phyloP scores from a whole-genome alignment of 306 rosid species.

The Castanospermum australe region DNA sequence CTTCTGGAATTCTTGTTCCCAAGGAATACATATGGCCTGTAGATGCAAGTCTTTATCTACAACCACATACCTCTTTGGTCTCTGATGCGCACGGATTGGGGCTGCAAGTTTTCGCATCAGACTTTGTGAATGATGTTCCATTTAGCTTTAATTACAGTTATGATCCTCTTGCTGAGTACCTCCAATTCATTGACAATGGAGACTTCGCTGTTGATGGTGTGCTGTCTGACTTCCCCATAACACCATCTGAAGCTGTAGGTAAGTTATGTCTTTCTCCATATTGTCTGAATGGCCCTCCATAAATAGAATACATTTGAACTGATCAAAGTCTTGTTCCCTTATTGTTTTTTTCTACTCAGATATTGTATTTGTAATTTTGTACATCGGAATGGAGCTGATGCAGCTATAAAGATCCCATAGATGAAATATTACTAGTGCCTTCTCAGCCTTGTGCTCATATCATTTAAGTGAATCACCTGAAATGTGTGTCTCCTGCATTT shows the following conservation, averaged over 20 bases:
- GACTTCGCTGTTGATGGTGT: slow-evolving; percentile 81
- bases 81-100: slow-evolving; percentile 69
- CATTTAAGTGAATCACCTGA: neutral
- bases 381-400: neutral
- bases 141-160: slow-evolving; percentile 66
- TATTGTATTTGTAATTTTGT: neutral
- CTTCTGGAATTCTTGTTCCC: slow-evolving; percentile 84
- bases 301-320: neutral
- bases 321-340: neutral
- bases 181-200: slow-evolving; percentile 66
- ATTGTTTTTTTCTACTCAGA: neutral
- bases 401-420: neutral
- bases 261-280: slow-evolving; percentile 22
- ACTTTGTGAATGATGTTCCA: slow-evolving; percentile 53
- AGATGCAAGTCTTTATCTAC: slow-evolving; percentile 42
- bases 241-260: slow-evolving; percentile 71
- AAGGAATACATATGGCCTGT: slow-evolving; percentile 78
- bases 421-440: neutral
- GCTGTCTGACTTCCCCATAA: slow-evolving; percentile 72
- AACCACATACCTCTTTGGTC: slow-evolving; percentile 62
- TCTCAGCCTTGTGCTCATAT: neutral
- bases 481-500: neutral
- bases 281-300: neutral
- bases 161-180: slow-evolving; percentile 74
- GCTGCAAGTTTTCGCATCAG: slow-evolving; percentile 70